These are phyloP conservation scores for Truncatella angustata DNA, from an alignment of 2,329 filamentous ascomycete genomes.

Conservation along the genomic window DNA sequence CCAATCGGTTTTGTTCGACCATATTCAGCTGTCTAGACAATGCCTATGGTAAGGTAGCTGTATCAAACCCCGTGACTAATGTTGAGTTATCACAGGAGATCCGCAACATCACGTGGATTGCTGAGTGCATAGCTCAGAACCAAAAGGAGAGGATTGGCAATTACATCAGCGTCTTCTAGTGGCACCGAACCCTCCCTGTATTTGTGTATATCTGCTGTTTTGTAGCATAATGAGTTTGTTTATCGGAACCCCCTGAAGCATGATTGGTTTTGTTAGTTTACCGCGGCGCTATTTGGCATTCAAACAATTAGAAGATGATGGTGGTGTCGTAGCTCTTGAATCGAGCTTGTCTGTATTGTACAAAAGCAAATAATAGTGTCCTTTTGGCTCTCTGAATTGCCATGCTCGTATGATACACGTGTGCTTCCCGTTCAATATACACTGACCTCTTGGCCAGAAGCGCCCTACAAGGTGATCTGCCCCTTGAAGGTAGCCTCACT, in stretches of 20 bases:
- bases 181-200: slow-evolving; percentile 10
- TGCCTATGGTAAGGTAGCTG: too few relatives aligned
- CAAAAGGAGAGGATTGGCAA: slow-evolving; percentile 99
- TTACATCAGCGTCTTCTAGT: slow-evolving; percentile 95
- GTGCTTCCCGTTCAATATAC: not conserved
- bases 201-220: slow-evolving; percentile 18
- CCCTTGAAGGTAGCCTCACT: slow-evolving; percentile 86
- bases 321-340: slow-evolving; percentile 1
- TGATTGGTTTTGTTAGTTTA: slow-evolving; percentile 11
- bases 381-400: slow-evolving; percentile 1
- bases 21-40: not conserved
- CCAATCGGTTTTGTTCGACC: not conserved
- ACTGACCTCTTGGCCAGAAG: not conserved
- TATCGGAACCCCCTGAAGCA: slow-evolving; percentile 8
- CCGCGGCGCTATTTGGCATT: not conserved
- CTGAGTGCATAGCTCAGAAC: slow-evolving; percentile 98
- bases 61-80: too few relatives aligned
- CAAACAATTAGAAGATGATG: not conserved
- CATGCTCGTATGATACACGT: slow-evolving; percentile 6
- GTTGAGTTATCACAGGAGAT: slow-evolving; percentile 77
- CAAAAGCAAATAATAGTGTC: slow-evolving; percentile 34
- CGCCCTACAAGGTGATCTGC: slow-evolving; percentile 73
- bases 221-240: slow-evolving; percentile 41
- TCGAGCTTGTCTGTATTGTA: slow-evolving; percentile 41
- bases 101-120: slow-evolving; percentile 98